Conservation (phyloP, 306 rosid genomes). For the Castanopsis chinensis region DNA sequence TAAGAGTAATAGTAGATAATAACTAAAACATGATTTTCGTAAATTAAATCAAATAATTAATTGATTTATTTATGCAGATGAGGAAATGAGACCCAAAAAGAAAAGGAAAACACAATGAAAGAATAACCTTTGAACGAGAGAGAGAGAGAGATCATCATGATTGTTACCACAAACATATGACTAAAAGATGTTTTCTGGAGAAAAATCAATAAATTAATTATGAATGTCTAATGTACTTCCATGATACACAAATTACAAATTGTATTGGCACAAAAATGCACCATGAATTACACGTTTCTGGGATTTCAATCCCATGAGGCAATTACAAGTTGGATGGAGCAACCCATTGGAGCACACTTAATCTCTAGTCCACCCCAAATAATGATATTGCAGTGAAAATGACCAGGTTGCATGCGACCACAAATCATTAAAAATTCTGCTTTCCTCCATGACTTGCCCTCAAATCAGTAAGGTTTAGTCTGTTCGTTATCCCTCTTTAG, state of each 20-base stretch:
- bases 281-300: conserved; percentile 64
- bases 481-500: conserved; percentile 96
- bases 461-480: conserved; percentile 73
- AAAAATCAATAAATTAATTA: conserved; percentile 90
- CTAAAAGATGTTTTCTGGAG: conserved; percentile 41
- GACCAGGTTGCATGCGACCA: conserved; percentile 21
- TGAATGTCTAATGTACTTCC: conserved; percentile 68
- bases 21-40: no score
- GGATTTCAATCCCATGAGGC: conserved; percentile 36
- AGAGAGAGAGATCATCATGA: conserved; percentile 35
- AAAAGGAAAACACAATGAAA: neutral
- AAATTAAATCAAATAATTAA: no score
- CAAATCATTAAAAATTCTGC: conserved; percentile 35
- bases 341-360: conserved; percentile 18
- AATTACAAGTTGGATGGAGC: conserved; percentile 36
- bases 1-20: no score
- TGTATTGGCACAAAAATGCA: conserved; percentile 56
- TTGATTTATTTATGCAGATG: neutral
- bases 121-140: neutral
- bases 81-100: neutral
- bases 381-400: conserved; percentile 26
- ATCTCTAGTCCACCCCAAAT: conserved; percentile 32
- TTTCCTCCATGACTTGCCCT: conserved; percentile 37
- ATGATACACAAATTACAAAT: conserved; percentile 84
- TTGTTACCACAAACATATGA: conserved; percentile 49